phyloP scores from a whole-genome alignment of 2,329 filamentous ascomycete genomes.

The Cadophora luteo-olivacea region DNA sequence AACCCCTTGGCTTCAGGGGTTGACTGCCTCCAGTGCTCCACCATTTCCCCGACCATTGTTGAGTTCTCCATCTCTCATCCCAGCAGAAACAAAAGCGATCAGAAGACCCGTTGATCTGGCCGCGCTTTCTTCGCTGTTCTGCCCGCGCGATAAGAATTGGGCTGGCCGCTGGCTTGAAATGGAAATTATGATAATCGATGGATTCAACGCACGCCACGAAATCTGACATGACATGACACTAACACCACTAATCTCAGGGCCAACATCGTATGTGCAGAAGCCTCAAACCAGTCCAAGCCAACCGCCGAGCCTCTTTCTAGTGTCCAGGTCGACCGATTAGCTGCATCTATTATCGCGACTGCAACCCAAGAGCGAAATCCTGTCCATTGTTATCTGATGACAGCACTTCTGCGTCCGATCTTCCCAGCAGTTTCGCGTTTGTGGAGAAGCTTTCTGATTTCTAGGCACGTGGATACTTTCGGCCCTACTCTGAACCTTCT shows the following conservation, averaged over 20 bases:
- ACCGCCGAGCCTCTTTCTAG: slow-evolving; percentile 12
- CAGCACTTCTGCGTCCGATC: background rate
- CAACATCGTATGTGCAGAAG: background rate
- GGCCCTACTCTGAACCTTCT: slow-evolving; percentile 12
- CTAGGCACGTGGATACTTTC: background rate
- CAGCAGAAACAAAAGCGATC: background rate
- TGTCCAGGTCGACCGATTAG: background rate
- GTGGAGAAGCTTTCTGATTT: background rate
- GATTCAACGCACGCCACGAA: background rate
- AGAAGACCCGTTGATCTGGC: slow-evolving; percentile 5
- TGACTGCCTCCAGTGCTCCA: background rate
- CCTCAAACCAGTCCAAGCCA: background rate
- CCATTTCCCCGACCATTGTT: background rate
- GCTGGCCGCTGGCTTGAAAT: background rate
- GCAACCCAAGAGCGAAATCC: background rate
- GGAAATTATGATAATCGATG: background rate
- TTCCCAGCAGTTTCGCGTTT: background rate
- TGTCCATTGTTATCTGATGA: background rate
- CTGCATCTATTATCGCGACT: background rate
- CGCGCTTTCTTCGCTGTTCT: slow-evolving; percentile 6
- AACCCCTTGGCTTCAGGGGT: slow-evolving; percentile 8
- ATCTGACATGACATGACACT: background rate
- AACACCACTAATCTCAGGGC: background rate
- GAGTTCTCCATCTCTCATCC: slow-evolving; percentile 11
- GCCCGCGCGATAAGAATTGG: background rate